Percentiles rank a stretch among this genome's conserved stretches.
These are phyloP conservation scores for Lepiota venenata DNA, from an alignment of 768 basidiomycete species.

Conservation along the genomic window DNA sequence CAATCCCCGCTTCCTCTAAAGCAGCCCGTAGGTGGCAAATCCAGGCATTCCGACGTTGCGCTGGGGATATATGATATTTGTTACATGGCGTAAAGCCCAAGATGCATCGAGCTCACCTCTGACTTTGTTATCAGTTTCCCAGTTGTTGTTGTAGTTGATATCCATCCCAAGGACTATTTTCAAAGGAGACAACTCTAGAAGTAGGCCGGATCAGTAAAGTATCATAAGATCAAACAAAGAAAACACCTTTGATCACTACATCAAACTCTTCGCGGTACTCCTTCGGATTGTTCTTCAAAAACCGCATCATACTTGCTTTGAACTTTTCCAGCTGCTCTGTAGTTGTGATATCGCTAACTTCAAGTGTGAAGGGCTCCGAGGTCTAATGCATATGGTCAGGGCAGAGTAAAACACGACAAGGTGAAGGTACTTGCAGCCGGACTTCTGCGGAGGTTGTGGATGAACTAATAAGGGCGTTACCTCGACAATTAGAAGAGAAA, in stretches of 20 bases:
- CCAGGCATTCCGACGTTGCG: conserved; percentile 2
- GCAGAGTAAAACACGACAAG: background rate
- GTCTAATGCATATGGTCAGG: background rate
- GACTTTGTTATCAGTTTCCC: background rate
- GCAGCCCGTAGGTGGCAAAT: background rate
- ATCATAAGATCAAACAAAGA: background rate
- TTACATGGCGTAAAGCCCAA: no score
- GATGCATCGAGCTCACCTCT: background rate
- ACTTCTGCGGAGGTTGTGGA: conserved; percentile 5
- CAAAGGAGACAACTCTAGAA: background rate
- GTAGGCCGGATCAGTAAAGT: background rate
- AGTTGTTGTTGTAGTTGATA: conserved; percentile 9
- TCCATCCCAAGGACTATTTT: background rate
- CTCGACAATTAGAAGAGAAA: background rate
- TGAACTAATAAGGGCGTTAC: conserved; percentile 1
- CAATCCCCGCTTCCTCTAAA: background rate
- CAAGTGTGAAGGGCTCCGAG: background rate
- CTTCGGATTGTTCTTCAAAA: conserved; percentile 1
- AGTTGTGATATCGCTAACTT: background rate
- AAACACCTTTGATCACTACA: conserved; percentile 1
- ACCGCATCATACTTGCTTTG: background rate
- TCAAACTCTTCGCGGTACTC: conserved; percentile 6
- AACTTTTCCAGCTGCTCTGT: background rate
- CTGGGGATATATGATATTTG: background rate
- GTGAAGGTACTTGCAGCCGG: background rate